Evolutionary conservation across 139 green algal genomes (phyloP).

Genomic region (Coelastrella sp.): DNA sequence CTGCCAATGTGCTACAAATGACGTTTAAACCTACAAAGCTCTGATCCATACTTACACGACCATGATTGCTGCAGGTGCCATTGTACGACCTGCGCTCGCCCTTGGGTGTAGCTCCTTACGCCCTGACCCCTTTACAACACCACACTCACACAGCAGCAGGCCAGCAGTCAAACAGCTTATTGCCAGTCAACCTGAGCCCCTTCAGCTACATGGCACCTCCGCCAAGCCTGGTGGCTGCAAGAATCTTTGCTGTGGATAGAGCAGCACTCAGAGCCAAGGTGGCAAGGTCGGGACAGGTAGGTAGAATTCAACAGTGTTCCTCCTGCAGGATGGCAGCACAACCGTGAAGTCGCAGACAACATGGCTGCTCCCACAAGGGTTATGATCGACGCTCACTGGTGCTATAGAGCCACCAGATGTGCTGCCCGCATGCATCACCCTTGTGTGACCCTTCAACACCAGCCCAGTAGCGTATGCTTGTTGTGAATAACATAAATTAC

Average conservation of each 20-base stretch:
- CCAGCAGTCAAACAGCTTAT: neutral
- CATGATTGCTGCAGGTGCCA: constrained; percentile 11
- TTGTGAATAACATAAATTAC: too few species aligned
- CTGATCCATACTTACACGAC: too few species aligned
- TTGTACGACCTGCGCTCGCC: constrained; percentile 77
- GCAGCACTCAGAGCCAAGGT: constrained; percentile 40
- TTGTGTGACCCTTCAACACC: too few species aligned
- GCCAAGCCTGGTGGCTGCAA: neutral
- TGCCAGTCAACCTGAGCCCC: neutral
- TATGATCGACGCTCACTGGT: too few species aligned
- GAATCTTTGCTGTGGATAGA: neutral
- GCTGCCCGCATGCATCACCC: too few species aligned
- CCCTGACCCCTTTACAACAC: constrained; percentile 48
- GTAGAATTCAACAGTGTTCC: neutral
- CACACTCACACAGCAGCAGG: neutral
- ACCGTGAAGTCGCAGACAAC: too few species aligned
- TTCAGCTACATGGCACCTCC: neutral
- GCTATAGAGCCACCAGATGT: too few species aligned
- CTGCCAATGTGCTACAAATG: too few species aligned
- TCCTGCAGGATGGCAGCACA: too few species aligned
- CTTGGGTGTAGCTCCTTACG: constrained; percentile 76
- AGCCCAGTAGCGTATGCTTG: too few species aligned
- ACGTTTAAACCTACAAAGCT: too few species aligned
- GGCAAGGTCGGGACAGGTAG: constrained; percentile 19
- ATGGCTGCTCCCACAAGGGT: too few species aligned